Base-by-base conservation (phyloP, 2,329 filamentous ascomycete genomes). In the Colletotrichum shisoi region DNA sequence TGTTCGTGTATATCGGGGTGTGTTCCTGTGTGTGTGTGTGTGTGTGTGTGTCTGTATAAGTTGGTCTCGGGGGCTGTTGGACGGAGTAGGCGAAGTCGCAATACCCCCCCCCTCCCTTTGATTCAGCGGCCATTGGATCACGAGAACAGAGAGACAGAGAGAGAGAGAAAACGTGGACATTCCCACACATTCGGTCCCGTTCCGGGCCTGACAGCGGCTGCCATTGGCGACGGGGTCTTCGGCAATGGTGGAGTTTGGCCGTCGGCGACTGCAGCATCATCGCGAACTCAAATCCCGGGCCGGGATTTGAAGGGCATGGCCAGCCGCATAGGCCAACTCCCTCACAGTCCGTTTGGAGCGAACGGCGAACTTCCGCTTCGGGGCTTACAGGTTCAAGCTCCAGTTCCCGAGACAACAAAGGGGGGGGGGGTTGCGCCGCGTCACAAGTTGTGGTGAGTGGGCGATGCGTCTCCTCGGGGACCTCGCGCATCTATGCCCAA, bases 231-330 rank as follows among this genome's bases (percentile, higher is more conserved):
- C 56, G 34, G 27, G 27, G 17, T 49, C 19, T 46, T 51, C 48
- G 19, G 37, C 17, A 21, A 34, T 37, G 27, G 54, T 56, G 60
- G 60, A 64, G 60, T 48, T 49, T 37, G 49, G 37, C 37, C 34
- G 46, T 51, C 61, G 64, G 64, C 24, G 65, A 59, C 27, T 68
- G 61, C 34, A 27, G 37, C 37, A 51, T 60, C 48, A 27, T 31
- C 61, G 56, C 45, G 49, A 49, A 37, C 61, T 31, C 65, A 68
- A 65, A 60, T 56, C 61, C 65, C 65, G 65, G 48, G 17, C 60
- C 65, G 65, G 65, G 65, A 51, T 68, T 68, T 65, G 65, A 67
- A 67, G 44, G 19, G 24, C 3, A 34, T 4, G 15, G 39, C 49
- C 9, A 40, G 39, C 49, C 9, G 12, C 9, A 9, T 45, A 53